Percentiles rank a stretch among this genome's conserved stretches.
Evolutionary conservation across 352 stramenopile species (phyloP).

Genomic region (Phytopythium aichiense): DNA sequence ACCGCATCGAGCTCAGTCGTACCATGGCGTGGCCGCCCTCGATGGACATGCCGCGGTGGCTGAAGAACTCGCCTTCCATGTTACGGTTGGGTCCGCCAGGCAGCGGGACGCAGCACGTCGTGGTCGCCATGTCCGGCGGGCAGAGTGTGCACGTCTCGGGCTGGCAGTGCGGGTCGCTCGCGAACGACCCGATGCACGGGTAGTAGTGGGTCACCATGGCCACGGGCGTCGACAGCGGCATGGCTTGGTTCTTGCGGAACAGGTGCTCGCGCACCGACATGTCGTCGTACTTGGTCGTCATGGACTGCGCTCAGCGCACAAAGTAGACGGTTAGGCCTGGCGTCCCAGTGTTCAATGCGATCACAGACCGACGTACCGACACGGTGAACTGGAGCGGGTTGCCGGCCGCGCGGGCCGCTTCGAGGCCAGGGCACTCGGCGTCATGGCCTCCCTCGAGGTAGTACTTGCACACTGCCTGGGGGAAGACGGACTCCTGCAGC

Average conservation of each 20-base stretch:
- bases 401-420: constrained; percentile 32
- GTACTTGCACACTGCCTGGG: constrained; percentile 67
- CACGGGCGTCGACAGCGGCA: constrained; percentile 71
- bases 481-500: constrained; percentile 69
- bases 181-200: constrained; percentile 62
- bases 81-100: constrained; percentile 69
- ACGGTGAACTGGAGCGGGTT: constrained; percentile 73
- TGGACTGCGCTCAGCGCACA: constrained; percentile 25
- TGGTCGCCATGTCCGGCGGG: constrained; percentile 68
- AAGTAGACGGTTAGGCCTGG: background rate
- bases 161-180: constrained; percentile 54
- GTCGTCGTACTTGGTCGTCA: constrained; percentile 80
- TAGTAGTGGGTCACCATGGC: constrained; percentile 81
- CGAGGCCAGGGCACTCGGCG: constrained; percentile 58
- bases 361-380: constrained; percentile 25
- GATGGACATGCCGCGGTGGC: constrained; percentile 73
- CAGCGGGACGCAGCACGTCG: constrained; percentile 73
- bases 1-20: constrained; percentile 9
- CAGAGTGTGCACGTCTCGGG: constrained; percentile 63
- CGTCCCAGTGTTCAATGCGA: background rate
- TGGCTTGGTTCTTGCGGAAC: constrained; percentile 69
- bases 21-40: constrained; percentile 79
- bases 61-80: constrained; percentile 85
- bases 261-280: constrained; percentile 73
- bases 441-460: constrained; percentile 56